Evolutionary conservation across 2,329 filamentous ascomycete genomes (phyloP).

Genomic region (Pseudovirgaria hyperparasitica): DNA sequence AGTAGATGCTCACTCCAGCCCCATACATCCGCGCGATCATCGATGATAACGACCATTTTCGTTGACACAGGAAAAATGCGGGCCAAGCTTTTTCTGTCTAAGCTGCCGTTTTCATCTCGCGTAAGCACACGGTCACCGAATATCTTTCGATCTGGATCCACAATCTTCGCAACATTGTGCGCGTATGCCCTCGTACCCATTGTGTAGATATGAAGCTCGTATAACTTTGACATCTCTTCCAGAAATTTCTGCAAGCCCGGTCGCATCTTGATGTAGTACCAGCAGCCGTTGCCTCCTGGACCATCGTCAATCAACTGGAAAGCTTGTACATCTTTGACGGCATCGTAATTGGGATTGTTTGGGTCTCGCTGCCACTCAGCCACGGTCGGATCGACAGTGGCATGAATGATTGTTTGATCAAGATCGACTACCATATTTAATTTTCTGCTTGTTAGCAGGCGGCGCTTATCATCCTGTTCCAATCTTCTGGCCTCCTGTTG

Average conservation of each 20-base stretch:
- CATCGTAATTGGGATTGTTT: constrained; percentile 78
- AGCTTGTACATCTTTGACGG: constrained; percentile 73
- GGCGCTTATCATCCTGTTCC: constrained; percentile 75
- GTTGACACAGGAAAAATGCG: constrained; percentile 92
- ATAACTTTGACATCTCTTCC: constrained; percentile 61
- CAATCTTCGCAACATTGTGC: constrained; percentile 77
- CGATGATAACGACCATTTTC: constrained; percentile 98
- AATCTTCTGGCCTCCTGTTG: constrained; percentile 64
- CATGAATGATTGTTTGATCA: constrained; percentile 97
- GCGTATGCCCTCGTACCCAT: constrained; percentile 99
- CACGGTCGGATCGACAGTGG: constrained; percentile 90
- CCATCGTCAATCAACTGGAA: constrained; percentile 81
- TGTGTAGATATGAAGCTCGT: constrained; percentile 95
- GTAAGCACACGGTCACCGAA: constrained; percentile 94
- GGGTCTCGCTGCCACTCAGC: constrained; percentile 89
- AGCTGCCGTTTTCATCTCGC: constrained; percentile 89
- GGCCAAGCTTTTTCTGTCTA: constrained; percentile 80
- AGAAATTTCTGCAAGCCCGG: constrained; percentile 77
- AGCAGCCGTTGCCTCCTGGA: constrained; percentile 47
- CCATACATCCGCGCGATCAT: constrained; percentile 95
- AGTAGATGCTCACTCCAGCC: constrained; percentile 85
- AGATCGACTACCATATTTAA: constrained; percentile 91
- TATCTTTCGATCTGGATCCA: constrained; percentile 77
- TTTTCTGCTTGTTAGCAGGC: constrained; percentile 68
- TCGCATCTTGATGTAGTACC: constrained; percentile 97